phyloP scores from a whole-genome alignment of 371 early-diverging fungal genomes.

The Lichtheimia hyalospora region DNA sequence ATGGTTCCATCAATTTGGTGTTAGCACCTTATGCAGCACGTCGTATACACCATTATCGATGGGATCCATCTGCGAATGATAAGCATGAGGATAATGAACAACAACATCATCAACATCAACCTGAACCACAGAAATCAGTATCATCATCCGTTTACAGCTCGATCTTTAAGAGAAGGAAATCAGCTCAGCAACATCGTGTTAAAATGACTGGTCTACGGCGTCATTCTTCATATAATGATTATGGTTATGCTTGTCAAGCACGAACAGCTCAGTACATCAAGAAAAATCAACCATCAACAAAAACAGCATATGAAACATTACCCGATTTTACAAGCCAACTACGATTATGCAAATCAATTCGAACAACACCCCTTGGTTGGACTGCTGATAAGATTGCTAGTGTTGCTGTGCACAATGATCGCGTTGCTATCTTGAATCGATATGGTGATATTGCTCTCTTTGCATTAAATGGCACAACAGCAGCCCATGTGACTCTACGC shows the following conservation, averaged over 20 bases:
- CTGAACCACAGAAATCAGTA: not conserved
- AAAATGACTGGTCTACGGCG: slow-evolving; percentile 12
- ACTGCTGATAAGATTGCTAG: slow-evolving; percentile 33
- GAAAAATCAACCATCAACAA: slow-evolving; percentile 3
- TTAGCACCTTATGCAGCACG: slow-evolving; percentile 36
- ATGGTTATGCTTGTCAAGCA: slow-evolving; percentile 43
- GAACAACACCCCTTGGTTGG: slow-evolving; percentile 29
- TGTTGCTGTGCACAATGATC: slow-evolving; percentile 26
- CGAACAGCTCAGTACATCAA: slow-evolving; percentile 43
- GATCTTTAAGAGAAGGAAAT: slow-evolving; percentile 4
- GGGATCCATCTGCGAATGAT: slow-evolving; percentile 12
- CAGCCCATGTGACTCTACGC: slow-evolving; percentile 21
- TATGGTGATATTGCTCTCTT: slow-evolving; percentile 43
- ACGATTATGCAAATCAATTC: slow-evolving; percentile 29
- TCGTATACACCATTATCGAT: slow-evolving; percentile 39
- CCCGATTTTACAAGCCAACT: slow-evolving; percentile 27
- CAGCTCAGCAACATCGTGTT: slow-evolving; percentile 17
- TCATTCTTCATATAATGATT: slow-evolving; percentile 45
- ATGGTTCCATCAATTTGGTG: slow-evolving; percentile 34
- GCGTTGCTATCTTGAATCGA: slow-evolving; percentile 41
- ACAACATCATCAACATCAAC: not conserved
- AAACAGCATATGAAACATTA: not conserved
- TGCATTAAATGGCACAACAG: slow-evolving; percentile 41
- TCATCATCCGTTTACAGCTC: slow-evolving; percentile 1
- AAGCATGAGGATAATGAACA: not conserved